A percentile compares a stretch with the other conserved stretches of the same genome.
These are phyloP conservation scores for Pseudogymnoascus sp. DNA, from an alignment of 2,329 filamentous ascomycete species.

Conservation along the genomic window DNA sequence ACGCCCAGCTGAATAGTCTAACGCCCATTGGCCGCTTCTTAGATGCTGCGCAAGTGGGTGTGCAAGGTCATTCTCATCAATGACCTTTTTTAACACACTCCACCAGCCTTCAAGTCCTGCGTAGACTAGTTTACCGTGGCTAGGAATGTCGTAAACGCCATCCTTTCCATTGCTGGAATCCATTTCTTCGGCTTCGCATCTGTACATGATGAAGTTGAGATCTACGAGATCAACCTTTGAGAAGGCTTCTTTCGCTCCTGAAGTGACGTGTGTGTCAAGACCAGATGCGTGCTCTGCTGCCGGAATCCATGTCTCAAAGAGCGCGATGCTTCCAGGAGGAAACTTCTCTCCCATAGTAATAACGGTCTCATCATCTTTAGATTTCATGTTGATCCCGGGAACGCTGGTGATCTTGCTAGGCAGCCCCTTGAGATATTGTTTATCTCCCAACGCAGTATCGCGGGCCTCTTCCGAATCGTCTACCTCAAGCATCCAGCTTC, in stretches of 20 bases:
- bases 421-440: slow-evolving; percentile 66
- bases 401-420: slow-evolving; percentile 72
- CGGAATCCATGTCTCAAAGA: slow-evolving; percentile 95
- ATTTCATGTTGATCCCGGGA: slow-evolving; percentile 63
- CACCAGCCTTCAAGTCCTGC: slow-evolving; percentile 98
- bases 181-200: slow-evolving; percentile 80
- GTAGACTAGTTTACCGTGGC: slow-evolving; percentile 77
- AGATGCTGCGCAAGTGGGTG: slow-evolving; percentile 92
- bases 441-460: slow-evolving; percentile 56
- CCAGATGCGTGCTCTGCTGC: slow-evolving; percentile 74
- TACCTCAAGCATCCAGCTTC: slow-evolving; percentile 87
- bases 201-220: slow-evolving; percentile 85
- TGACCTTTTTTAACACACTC: slow-evolving; percentile 78
- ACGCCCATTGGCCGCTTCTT: slow-evolving; percentile 80
- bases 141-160: slow-evolving; percentile 82
- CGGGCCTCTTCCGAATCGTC: slow-evolving; percentile 66
- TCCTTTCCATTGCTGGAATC: slow-evolving; percentile 71
- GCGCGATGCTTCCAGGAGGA: slow-evolving; percentile 84
- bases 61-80: slow-evolving; percentile 80
- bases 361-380: slow-evolving; percentile 63
- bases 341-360: slow-evolving; percentile 78
- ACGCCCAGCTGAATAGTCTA: slow-evolving; percentile 78
- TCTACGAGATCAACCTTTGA: slow-evolving; percentile 65
- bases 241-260: slow-evolving; percentile 72
- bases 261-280: slow-evolving; percentile 78